These are phyloP conservation scores for Aspergillus uvarum DNA, from an alignment of 2,329 filamentous ascomycete genomes.

Conservation along the genomic window DNA sequence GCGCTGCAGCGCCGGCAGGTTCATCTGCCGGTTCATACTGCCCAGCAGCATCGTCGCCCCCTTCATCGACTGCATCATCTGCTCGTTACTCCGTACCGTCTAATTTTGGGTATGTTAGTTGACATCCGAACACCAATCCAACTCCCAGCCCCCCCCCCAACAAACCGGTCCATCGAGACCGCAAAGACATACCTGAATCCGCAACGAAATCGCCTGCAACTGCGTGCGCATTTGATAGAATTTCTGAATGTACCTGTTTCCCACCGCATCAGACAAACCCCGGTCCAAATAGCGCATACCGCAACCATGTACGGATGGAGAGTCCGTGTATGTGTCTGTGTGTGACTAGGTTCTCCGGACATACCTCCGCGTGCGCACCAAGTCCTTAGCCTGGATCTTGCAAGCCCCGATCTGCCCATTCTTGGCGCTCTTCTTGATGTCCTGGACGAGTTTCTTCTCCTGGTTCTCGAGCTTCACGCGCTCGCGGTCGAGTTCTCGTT, in stretches of 20 bases:
- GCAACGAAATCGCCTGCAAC: slow-evolving; percentile 88
- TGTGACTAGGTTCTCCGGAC: slow-evolving; percentile 64
- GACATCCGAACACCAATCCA: slow-evolving; percentile 9
- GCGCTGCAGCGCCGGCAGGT: slow-evolving; percentile 87
- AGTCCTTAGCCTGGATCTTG: slow-evolving; percentile 96
- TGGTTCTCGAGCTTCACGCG: slow-evolving; percentile 96
- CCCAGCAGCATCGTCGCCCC: slow-evolving; percentile 88
- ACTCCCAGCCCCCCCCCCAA: slow-evolving; percentile 11
- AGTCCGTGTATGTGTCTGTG: too few species aligned
- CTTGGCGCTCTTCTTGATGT: slow-evolving; percentile 98
- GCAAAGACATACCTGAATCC: slow-evolving; percentile 71
- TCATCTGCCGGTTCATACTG: slow-evolving; percentile 98
- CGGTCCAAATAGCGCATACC: too few species aligned
- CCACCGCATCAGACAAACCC: too few species aligned
- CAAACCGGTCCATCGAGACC: not conserved
- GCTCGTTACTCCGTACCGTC: slow-evolving; percentile 97
- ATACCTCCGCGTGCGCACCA: slow-evolving; percentile 90
- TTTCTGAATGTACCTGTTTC: slow-evolving; percentile 82
- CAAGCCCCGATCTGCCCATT: slow-evolving; percentile 98
- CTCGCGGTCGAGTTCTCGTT: slow-evolving; percentile 92
- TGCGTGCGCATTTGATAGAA: slow-evolving; percentile 99
- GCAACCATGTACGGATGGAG: too few species aligned
- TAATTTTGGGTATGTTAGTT: slow-evolving; percentile 35
- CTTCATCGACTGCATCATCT: slow-evolving; percentile 99
- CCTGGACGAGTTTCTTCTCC: slow-evolving; percentile 91